Conservation (phyloP, 495 filamentous ascomycete species). For the Hypoxylon subgilvum region DNA sequence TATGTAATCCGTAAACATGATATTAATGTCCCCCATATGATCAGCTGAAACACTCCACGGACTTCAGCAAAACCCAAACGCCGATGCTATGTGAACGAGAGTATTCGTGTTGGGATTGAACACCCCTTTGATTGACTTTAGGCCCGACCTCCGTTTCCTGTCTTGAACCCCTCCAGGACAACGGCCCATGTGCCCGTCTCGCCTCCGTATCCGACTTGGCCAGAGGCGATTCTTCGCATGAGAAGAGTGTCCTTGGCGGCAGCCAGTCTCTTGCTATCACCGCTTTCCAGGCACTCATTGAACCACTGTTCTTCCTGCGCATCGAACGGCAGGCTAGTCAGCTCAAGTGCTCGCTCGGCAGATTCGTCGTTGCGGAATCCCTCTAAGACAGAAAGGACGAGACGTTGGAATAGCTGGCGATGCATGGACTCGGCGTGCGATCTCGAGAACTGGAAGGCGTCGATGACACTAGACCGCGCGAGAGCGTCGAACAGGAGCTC, state of each 20-base stretch:
- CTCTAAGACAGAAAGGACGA: constrained; percentile 68
- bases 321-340: constrained; percentile 72
- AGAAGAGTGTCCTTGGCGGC: constrained; percentile 71
- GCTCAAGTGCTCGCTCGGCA: constrained; percentile 65
- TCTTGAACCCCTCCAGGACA: constrained; percentile 44
- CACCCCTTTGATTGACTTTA: no score
- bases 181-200: constrained; percentile 40
- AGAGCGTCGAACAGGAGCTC: constrained; percentile 70
- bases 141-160: constrained; percentile 41
- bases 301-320: constrained; percentile 76
- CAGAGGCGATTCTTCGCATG: constrained; percentile 58
- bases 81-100: no score
- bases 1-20: no score
- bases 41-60: no score
- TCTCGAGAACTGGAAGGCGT: constrained; percentile 76
- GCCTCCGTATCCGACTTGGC: constrained; percentile 19
- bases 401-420: constrained; percentile 65
- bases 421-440: constrained; percentile 65
- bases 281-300: constrained; percentile 64
- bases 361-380: constrained; percentile 51
- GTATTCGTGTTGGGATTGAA: no score
- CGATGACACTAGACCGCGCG: constrained; percentile 68
- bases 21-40: no score
- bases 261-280: constrained; percentile 64
- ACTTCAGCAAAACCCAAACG: no score